These are phyloP conservation scores for Euphorbia celastroides DNA, from an alignment of 441 rosid genomes.

Conservation along the genomic window DNA sequence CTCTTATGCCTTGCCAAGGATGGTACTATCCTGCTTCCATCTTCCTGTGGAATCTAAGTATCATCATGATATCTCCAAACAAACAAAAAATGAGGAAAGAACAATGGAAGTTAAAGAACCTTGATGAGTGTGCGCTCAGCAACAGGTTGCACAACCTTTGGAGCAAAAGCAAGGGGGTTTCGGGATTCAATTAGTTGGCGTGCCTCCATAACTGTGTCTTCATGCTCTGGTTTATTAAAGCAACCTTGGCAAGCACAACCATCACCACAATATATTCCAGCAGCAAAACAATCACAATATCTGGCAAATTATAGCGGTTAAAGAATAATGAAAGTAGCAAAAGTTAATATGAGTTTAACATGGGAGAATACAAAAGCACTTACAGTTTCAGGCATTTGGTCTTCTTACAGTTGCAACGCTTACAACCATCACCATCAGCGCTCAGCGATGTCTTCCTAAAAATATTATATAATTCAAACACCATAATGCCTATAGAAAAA, in stretches of 20 bases:
- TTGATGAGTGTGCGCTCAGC: constrained; percentile 21
- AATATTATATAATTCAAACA: constrained; percentile 6
- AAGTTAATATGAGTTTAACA: neutral
- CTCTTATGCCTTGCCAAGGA: constrained; percentile 56
- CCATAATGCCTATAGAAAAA: neutral
- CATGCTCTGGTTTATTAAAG: constrained; percentile 51
- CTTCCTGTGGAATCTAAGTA: constrained; percentile 35
- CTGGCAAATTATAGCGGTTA: constrained; percentile 31
- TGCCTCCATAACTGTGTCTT: constrained; percentile 46
- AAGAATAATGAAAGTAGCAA: neutral
- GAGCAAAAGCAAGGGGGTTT: constrained; percentile 66
- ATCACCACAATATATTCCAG: constrained; percentile 51
- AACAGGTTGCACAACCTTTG: constrained; percentile 39
- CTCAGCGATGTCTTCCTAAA: constrained; percentile 39
- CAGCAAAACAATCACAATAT: constrained; percentile 71
- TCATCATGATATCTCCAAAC: constrained; percentile 18
- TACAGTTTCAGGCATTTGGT: constrained; percentile 66
- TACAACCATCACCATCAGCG: constrained; percentile 40
- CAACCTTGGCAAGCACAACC: constrained; percentile 60
- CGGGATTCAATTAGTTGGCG: constrained; percentile 55
- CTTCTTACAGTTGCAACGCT: constrained; percentile 63
- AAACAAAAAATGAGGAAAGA: neutral
- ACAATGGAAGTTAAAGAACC: constrained; percentile 20
- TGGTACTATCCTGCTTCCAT: constrained; percentile 27
- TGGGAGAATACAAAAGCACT: constrained; percentile 21